Conservation (phyloP, 208 protist genomes). For the Trypanosoma scelopori region DNA sequence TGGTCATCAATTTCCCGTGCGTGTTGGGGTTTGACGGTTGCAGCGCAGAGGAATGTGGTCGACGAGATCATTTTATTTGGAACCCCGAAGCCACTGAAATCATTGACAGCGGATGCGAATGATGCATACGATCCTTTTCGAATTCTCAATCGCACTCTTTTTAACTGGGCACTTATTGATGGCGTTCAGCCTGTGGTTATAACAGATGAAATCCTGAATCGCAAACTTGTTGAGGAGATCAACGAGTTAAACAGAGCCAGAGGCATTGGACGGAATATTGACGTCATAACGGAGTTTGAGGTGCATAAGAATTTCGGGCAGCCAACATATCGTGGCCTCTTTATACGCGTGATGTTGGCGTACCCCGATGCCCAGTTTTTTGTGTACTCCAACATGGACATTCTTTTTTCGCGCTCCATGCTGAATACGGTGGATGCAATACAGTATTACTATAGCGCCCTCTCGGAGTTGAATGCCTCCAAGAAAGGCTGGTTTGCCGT, state of each 20-base stretch:
- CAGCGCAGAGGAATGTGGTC: neutral
- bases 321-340: constrained; percentile 40
- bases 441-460: neutral
- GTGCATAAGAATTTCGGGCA: constrained; percentile 24
- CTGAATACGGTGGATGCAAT: constrained; percentile 24
- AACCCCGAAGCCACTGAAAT: constrained; percentile 27
- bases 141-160: constrained; percentile 27
- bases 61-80: constrained; percentile 20
- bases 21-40: constrained; percentile 1
- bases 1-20: constrained; percentile 8
- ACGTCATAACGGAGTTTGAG: constrained; percentile 30
- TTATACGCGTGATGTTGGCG: constrained; percentile 18
- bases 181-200: constrained; percentile 28
- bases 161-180: constrained; percentile 31
- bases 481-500: constrained; percentile 27
- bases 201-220: constrained; percentile 12
- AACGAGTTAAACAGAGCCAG: constrained; percentile 5
- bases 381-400: constrained; percentile 37
- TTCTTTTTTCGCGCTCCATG: constrained; percentile 24
- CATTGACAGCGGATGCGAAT: constrained; percentile 14
- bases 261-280: constrained; percentile 12
- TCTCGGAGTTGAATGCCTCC: neutral
- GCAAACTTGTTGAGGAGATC: constrained; percentile 12
- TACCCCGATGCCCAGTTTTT: constrained; percentile 18
- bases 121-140: constrained; percentile 13